Evolutionary conservation across 2,329 filamentous ascomycete species (phyloP).

Genomic region (Coniochaeta pulveracea): DNA sequence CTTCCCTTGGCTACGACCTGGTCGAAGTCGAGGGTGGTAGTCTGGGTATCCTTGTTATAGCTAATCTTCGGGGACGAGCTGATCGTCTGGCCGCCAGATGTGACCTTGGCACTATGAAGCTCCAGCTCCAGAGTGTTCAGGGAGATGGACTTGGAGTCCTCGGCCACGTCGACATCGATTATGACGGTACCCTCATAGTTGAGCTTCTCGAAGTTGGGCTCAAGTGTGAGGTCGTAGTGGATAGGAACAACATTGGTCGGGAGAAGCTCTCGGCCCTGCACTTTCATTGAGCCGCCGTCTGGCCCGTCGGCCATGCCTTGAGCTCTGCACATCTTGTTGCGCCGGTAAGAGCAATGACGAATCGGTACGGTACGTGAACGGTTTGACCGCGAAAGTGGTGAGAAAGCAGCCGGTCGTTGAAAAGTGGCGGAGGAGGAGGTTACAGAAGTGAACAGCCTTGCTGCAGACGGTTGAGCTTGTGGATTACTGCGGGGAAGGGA

Average conservation of each 20-base stretch:
- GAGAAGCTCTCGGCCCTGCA: slow-evolving; percentile 64
- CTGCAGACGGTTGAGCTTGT: neutral
- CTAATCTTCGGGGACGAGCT: slow-evolving; percentile 56
- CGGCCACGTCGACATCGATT: slow-evolving; percentile 77
- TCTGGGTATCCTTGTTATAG: slow-evolving; percentile 71
- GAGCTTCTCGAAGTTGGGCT: slow-evolving; percentile 81
- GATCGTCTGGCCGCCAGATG: slow-evolving; percentile 42
- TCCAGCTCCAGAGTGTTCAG: slow-evolving; percentile 83
- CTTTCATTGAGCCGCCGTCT: slow-evolving; percentile 19
- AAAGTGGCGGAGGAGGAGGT: neutral
- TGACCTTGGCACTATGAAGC: slow-evolving; percentile 63
- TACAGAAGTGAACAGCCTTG: no score
- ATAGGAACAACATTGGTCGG: slow-evolving; percentile 85
- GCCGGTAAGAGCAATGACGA: slow-evolving; percentile 64
- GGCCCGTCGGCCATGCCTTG: slow-evolving; percentile 22
- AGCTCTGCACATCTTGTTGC: slow-evolving; percentile 57
- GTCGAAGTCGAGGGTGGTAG: slow-evolving; percentile 69
- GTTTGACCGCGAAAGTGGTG: slow-evolving; percentile 5
- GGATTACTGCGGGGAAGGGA: slow-evolving; percentile 4
- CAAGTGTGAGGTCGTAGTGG: slow-evolving; percentile 85
- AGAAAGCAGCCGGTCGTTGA: neutral
- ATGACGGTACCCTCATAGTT: slow-evolving; percentile 75
- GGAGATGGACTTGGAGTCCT: slow-evolving; percentile 76
- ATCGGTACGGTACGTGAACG: slow-evolving; percentile 10
- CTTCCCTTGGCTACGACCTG: slow-evolving; percentile 60